Evolutionary conservation across 2,329 filamentous ascomycete species (phyloP).

Genomic region (Penicillium sp.): DNA sequence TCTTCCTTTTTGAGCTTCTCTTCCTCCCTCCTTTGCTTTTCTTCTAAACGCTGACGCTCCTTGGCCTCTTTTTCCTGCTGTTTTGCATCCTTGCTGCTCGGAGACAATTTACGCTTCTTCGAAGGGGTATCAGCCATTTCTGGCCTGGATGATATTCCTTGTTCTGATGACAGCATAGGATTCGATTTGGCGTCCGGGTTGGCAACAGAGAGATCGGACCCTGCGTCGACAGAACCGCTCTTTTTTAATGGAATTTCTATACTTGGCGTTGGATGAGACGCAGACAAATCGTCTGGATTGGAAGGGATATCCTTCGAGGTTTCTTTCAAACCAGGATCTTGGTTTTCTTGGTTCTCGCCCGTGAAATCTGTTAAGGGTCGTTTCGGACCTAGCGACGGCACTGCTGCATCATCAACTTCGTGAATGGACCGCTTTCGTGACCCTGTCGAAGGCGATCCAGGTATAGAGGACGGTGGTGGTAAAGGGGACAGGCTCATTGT

Average conservation of each 20-base stretch:
- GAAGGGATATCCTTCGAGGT: not conserved
- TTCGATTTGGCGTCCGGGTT: too few species aligned
- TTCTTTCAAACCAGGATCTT: slow-evolving; percentile 7
- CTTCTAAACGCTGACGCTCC: slow-evolving; percentile 40
- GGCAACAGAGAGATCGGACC: too few species aligned
- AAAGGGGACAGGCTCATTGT: slow-evolving; percentile 20
- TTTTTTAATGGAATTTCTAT: too few species aligned
- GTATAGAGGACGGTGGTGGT: slow-evolving; percentile 11
- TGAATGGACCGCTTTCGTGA: slow-evolving; percentile 29
- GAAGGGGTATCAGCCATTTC: not conserved
- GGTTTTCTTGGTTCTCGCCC: slow-evolving; percentile 23
- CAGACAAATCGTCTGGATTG: not conserved
- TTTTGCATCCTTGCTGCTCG: slow-evolving; percentile 41
- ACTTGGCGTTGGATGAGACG: too few species aligned
- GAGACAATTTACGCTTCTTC: slow-evolving; percentile 40
- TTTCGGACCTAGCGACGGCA: slow-evolving; percentile 11
- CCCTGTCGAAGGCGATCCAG: slow-evolving; percentile 12
- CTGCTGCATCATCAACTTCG: slow-evolving; percentile 20
- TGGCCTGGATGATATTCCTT: too few species aligned
- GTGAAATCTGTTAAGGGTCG: slow-evolving; percentile 8
- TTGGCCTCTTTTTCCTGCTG: slow-evolving; percentile 44
- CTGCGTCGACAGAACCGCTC: too few species aligned
- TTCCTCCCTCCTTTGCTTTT: slow-evolving; percentile 44
- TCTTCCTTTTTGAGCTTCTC: slow-evolving; percentile 46
- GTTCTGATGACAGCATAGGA: too few species aligned